Evolutionary conservation across 331 rosid genomes (phyloP), one percentile per base, ranked within the genome.

Genomic region (Prunus yedoensis): DNA sequence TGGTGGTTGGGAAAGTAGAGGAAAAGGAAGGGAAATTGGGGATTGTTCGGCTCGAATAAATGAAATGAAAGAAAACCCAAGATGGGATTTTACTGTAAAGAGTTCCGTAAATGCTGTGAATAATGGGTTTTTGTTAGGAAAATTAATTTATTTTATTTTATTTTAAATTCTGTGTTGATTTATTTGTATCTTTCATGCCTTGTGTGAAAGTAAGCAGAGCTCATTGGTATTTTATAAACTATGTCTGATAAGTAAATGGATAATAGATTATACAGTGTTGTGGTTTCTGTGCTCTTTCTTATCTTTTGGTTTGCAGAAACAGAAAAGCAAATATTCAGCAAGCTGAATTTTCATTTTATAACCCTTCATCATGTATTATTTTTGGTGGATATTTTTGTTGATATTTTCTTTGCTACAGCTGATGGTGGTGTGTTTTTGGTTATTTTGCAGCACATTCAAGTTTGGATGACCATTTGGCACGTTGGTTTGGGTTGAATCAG

Each of bases 401-500:
- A 52, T 60, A 11, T 74, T 68, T 71, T 71, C 53, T 52, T 60
- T 3, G 2, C 47, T 20, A 23, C 5, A 20, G 15, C 18, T 21
- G 17, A 45, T 17, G 62, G 27, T 10, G 9, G 9, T 38, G n/a
- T 56, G 14, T 61, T 43, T 80, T 80, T 25, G 63, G 2, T 69
- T 23, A 2, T 86, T 73, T 79, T 74, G 75, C 91, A 96, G 99
- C 89, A 17, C 98, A 96, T 82, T 96, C 98, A 15, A 96, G 89
- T 84, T 87, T 96, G 87, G 99, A 96, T 77, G 98, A 91, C 67
- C 97, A 92, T 82, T 81, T 96, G 86, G 97, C 98, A 12, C 96
- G 98, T 47, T 96, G 99, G 99, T 91, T 96, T 82, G 99, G 99
- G 71, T 81, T 96, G 83, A 91, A 96, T 79, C 99, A 96, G 83